phyloP scores from a whole-genome alignment of 345 rosid genomes.

The Linum trigynum region DNA sequence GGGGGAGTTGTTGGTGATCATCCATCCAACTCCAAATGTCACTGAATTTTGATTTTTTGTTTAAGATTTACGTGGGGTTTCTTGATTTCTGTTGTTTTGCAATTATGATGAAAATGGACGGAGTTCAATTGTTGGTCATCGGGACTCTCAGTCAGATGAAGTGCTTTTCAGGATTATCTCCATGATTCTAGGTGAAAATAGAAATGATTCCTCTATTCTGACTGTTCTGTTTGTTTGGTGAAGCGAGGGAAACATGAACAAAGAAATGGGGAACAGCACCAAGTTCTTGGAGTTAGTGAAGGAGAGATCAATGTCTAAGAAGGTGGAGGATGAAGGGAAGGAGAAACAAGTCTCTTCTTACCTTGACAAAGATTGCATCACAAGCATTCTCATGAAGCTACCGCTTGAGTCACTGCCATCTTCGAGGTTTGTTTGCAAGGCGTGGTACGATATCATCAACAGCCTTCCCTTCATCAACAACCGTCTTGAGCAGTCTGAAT shows the following conservation, averaged over 20 bases:
- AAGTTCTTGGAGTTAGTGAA: conserved; percentile 22
- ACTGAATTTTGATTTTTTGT: no score
- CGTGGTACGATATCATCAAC: conserved; percentile 30
- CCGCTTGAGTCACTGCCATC: conserved; percentile 29
- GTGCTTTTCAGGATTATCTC: no score
- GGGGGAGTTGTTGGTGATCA: no score
- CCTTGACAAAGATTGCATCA: conserved; percentile 34
- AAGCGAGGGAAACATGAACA: conserved; percentile 14
- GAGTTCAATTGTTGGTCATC: no score
- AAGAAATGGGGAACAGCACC: conserved; percentile 14
- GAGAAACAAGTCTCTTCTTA: conserved; percentile 25
- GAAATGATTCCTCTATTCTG: neutral
- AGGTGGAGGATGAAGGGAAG: conserved; percentile 19
- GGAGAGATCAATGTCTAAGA: conserved; percentile 28
- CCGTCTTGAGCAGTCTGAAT: conserved; percentile 31
- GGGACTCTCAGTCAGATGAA: no score
- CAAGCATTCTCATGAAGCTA: conserved; percentile 32
- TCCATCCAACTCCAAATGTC: no score
- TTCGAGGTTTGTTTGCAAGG: conserved; percentile 34
- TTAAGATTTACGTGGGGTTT: no score
- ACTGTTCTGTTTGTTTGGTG: neutral
- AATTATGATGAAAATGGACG: no score
- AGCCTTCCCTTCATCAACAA: conserved; percentile 25
- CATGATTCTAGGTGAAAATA: no score
- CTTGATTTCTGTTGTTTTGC: no score